Evolutionary conservation across 2,329 filamentous ascomycete genomes (phyloP).

Genomic region (Penicillium concentricum): DNA sequence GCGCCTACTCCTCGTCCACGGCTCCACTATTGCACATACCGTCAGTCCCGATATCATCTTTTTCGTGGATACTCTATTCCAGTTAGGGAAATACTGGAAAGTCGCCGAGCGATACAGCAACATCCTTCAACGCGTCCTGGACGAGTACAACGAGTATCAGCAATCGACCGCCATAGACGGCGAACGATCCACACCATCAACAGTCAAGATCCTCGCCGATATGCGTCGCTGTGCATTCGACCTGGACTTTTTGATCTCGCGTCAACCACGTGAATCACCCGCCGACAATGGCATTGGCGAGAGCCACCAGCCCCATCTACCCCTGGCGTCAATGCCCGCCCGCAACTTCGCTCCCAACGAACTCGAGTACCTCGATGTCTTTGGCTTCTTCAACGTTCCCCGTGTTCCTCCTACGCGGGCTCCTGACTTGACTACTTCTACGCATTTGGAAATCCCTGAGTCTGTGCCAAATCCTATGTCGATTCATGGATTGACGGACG

Average conservation of each 20-base stretch:
- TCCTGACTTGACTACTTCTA: constrained; percentile 21
- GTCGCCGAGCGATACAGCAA: constrained; percentile 79
- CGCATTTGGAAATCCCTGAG: constrained; percentile 27
- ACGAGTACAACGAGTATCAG: constrained; percentile 80
- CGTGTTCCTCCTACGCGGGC: constrained; percentile 55
- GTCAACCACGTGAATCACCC: constrained; percentile 61
- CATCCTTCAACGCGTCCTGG: constrained; percentile 76
- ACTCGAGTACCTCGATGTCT: constrained; percentile 86
- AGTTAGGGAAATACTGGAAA: constrained; percentile 81
- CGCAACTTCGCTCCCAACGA: constrained; percentile 74
- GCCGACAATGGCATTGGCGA: constrained; percentile 33
- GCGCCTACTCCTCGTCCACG: constrained; percentile 81
- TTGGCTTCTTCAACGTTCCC: constrained; percentile 92
- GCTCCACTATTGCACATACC: constrained; percentile 82
- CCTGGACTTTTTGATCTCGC: constrained; percentile 82
- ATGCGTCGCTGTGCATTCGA: constrained; percentile 91
- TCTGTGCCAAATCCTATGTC: constrained; percentile 36
- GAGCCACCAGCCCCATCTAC: constrained; percentile 4
- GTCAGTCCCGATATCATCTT: constrained; percentile 76
- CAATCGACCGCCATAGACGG: constrained; percentile 58
- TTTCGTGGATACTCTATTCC: constrained; percentile 76
- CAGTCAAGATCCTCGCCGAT: constrained; percentile 82
- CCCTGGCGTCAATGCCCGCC: constrained; percentile 48
- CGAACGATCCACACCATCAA: constrained; percentile 74
- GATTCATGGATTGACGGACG: constrained; percentile 34